Base-by-base conservation (phyloP, 2,329 filamentous ascomycete species). In the Beauveria asiatica region DNA sequence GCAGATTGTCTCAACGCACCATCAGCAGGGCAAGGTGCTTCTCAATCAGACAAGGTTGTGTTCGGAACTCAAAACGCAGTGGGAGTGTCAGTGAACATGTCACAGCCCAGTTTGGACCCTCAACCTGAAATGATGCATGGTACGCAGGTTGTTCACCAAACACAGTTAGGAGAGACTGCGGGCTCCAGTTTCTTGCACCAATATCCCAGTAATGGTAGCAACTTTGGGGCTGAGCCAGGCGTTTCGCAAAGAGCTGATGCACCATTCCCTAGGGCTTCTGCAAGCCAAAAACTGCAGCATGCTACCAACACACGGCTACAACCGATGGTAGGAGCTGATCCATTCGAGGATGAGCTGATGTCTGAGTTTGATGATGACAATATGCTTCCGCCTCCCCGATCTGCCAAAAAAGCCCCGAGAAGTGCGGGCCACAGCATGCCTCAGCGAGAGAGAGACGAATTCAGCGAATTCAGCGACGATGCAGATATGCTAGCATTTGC, bases 401-500 rank as follows among this genome's bases (percentile, higher is more conserved):
- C 55, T 19, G 41, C 30, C 8, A 56, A 52, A 16, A 62, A 61
- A 39, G 10, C 51, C 9, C 44, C 53, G 17, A 53, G 58, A 37
- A 25, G 9, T 13, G 42, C 13, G 11, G 44, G 49, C 10, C 39
- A 46, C 19, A 61, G 46, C 8, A 27, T 44, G 41, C 19, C 52
- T 9, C 63, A 68, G 48, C 68, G 66, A 46, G 60, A 64, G 25
- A 65, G 65, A 37, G 71, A 74, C 53, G 69, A 74, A 56, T 76
- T 75, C 61, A 78, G 76, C 64, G 78, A 80, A 57, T 80, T 80
- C 59, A 77, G 76, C 60, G 78, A 81, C 48, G 79, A 80, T 60
- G 73, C 77, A 55, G 79, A 79, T 46, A 80, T 83, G 75, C 70
- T 82, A 33, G 80, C 78, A 30, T 73, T 81, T 59, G 80, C 78